Percentiles rank a stretch among this genome's conserved stretches.
Conservation (phyloP, 2,329 filamentous ascomycete genomes). For the Fusarium paranaense region DNA sequence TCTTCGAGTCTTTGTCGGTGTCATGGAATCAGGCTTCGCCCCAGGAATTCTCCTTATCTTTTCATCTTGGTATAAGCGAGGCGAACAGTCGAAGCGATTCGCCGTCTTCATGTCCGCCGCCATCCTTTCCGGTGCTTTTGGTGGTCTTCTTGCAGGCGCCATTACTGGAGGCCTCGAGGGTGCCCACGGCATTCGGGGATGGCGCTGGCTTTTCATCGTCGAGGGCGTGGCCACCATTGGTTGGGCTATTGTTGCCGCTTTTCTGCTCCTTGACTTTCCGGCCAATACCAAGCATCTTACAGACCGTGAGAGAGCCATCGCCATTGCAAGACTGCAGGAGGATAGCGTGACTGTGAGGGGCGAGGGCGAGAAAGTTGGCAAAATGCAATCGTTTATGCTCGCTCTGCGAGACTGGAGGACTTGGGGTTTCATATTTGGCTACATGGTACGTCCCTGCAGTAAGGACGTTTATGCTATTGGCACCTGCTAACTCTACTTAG, state of each 20-base stretch:
- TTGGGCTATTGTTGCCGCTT: conserved; percentile 70
- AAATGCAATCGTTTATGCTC: conserved; percentile 18
- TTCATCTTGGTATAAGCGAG: conserved; percentile 72
- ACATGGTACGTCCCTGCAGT: conserved; percentile 26
- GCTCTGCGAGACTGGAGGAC: conserved; percentile 29
- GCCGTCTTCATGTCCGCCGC: conserved; percentile 80
- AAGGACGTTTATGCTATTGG: neutral
- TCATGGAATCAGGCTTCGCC: conserved; percentile 70
- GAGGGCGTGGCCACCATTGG: conserved; percentile 72
- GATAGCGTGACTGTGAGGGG: conserved; percentile 72
- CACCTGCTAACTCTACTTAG: conserved; percentile 8
- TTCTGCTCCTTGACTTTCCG: conserved; percentile 77
- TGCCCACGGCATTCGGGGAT: conserved; percentile 59
- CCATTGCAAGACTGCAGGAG: conserved; percentile 68
- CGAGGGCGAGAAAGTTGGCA: conserved; percentile 60
- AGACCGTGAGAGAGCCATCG: conserved; percentile 66
- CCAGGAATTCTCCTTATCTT: conserved; percentile 71
- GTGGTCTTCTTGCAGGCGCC: conserved; percentile 70
- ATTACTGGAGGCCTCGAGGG: conserved; percentile 68
- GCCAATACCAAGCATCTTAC: conserved; percentile 67
- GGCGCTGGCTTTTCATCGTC: conserved; percentile 65
- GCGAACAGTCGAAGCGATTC: conserved; percentile 48
- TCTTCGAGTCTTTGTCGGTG: conserved; percentile 62
- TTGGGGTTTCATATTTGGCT: conserved; percentile 35
- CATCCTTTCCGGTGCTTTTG: conserved; percentile 75